Evolutionary conservation across 306 rosid species (phyloP).

Genomic region (Cyclanthera cordifolia): DNA sequence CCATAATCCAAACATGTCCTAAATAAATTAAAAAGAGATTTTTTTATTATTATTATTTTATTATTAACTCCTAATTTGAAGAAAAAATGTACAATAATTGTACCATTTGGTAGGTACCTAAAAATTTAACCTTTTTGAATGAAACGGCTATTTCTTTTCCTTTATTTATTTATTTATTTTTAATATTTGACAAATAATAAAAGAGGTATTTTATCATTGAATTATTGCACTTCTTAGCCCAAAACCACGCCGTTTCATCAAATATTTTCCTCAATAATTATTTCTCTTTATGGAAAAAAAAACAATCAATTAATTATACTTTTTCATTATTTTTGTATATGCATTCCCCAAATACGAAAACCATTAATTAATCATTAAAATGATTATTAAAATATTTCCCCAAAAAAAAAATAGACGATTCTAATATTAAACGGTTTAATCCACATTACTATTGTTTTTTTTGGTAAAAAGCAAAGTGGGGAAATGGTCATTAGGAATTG

Average conservation of each 20-base stretch:
- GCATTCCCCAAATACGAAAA: not conserved
- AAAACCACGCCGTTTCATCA: not conserved
- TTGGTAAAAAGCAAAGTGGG: not conserved
- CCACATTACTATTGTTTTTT: too few relatives aligned
- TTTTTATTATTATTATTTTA: not conserved
- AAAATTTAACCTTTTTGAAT: not conserved
- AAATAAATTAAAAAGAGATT: not conserved
- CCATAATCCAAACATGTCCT: too few relatives aligned
- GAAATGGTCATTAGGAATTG: not conserved
- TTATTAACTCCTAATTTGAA: not conserved
- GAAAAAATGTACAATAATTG: not conserved
- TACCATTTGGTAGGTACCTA: constrained; percentile 2
- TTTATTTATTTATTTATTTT: not conserved
- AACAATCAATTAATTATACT: not conserved
- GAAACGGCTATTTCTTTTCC: not conserved
- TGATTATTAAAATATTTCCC: not conserved
- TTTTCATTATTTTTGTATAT: not conserved
- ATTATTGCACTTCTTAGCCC: not conserved
- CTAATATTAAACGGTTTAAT: too few relatives aligned
- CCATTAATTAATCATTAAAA: not conserved
- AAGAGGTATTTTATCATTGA: not conserved
- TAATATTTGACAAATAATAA: too few relatives aligned
- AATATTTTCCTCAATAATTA: not conserved
- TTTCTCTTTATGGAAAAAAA: not conserved
- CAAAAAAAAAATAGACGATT: not conserved